Evolutionary conservation across 2,329 filamentous ascomycete species (phyloP), one percentile per base, ranked within the genome.

Genomic region (Trichoderma simmonsii): DNA sequence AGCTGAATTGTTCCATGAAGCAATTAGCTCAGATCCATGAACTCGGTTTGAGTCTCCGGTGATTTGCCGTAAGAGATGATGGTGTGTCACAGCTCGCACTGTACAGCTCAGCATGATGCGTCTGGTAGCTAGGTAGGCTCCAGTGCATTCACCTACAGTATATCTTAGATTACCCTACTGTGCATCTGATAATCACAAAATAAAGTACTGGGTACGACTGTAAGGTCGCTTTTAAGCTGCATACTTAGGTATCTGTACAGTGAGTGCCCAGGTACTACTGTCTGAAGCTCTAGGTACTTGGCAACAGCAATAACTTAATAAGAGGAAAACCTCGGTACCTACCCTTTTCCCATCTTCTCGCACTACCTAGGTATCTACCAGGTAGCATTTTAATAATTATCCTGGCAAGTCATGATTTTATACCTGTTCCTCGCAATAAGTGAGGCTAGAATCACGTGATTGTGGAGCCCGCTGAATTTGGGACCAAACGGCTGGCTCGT

Each of bases 361-460:
- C 21, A 51, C 34, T n/a, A n/a, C n/a, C n/a, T 24, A 24, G 24
- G 24, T 32, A 9, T 9, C 2, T 18, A 48, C 39, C 18, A 48
- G 39, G 9, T 54, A 21, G 21, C 48, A 12, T 11, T 24, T 24
- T 21, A 24, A 12, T 54, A 24, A 51, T 21, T 4, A 21, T 21
- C n/a, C n/a, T 24, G 43, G n/a, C n/a, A 51, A 24, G 43, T 9
- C n/a, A 21, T 12, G n/a, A 51, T 8, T 51, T 24, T 51, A 51
- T 51, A 51, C 43, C 43, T 51, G n/a, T 51, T 51, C 43, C 43
- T 54, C 2, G 48, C 21, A 65, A 34, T 18, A 54, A 12, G 43
- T 24, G 12, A 56, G 32, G 65, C 30, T 32, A n/a, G 26, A 43
- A 68, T 74, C 74, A 75, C 74, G 74, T 75, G 74, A 71, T 26